Evolutionary conservation across 2,329 filamentous ascomycete genomes (phyloP), one percentile per base, ranked within the genome.

Genomic region (Alternaria atra): DNA sequence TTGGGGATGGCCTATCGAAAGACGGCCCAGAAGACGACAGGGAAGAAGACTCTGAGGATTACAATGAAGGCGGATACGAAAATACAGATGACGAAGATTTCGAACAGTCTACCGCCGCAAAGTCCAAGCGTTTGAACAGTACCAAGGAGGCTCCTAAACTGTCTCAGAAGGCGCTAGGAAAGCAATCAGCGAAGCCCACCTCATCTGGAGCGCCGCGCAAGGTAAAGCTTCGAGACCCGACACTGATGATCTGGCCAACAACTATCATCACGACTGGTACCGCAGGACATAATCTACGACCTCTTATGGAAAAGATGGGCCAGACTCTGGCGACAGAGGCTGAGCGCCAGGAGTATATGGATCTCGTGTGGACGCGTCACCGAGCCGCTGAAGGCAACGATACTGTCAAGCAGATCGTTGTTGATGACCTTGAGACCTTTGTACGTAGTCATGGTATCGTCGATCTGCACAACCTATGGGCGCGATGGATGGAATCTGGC

Each of bases 401-500:
- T 29, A 9, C 12, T 8, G 37, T 29, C 15, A 42, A 34, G 13
- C 17, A 27, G 9, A n/a, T 5, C 5, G 34, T 56, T n/a, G 3
- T 37, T 17, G 2, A 15, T 8, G 46, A 56, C 4, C 25, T 60
- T 4, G 23, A 56, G 2, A 17, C 1, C 4, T 56, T 60, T 5
- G 52, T 60, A 13, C 29, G 30, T 15, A 13, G 12, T n/a, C 46
- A 52, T n/a, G 39, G 32, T 10, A 52, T 60, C 10, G 39, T 57
- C 3, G 47, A 47, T 7, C 32, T 40, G 39, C 58, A 60, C 15
- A 50, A 50, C 32, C 20, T 34, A 3, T 50, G 46, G 46, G 46
- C 46, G 12, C 46, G 46, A n/a, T 50, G 46, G 46, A 50, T 50
- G 30, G 46, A 17, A 7, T 50, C 46, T 35, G 46, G 46, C 20